Conservation (phyloP, 176 grass and related monocot genomes). For the Urochloa ruziziensis region DNA sequence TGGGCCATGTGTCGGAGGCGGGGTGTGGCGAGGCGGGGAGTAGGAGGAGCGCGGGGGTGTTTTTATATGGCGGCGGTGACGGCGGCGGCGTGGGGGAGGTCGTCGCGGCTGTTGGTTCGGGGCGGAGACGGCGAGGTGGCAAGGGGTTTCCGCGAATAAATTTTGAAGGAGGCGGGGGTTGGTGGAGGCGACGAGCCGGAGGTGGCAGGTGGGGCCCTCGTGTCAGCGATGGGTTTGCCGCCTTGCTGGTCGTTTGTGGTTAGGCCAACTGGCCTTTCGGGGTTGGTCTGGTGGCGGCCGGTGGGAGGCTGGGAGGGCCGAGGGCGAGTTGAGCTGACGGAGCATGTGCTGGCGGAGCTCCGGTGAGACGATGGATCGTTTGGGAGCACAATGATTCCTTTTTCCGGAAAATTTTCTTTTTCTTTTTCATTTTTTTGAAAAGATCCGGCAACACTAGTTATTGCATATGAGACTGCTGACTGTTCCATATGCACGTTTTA, state of each 20-base stretch:
- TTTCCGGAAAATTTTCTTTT: no score
- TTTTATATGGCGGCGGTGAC: conserved; percentile 13
- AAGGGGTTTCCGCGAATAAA: conserved; percentile 20
- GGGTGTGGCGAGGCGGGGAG: neutral
- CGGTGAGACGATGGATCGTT: no score
- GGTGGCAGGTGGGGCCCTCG: neutral
- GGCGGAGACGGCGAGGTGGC: conserved; percentile 37
- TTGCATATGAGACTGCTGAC: no score
- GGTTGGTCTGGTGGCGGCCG: neutral
- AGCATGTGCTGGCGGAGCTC: no score
- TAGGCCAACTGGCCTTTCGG: neutral
- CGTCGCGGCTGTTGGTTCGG: conserved; percentile 10
- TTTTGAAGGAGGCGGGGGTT: conserved; percentile 34
- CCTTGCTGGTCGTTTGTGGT: neutral
- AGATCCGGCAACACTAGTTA: no score
- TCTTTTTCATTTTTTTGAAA: no score
- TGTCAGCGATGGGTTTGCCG: neutral
- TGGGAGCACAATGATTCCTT: no score
- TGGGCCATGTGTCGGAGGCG: conserved; percentile 25
- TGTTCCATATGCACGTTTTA: no score
- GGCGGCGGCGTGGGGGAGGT: conserved; percentile 25
- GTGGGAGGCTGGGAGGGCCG: neutral
- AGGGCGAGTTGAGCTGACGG: no score
- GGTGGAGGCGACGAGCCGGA: conserved; percentile 8
- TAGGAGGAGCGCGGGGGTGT: neutral